These are phyloP conservation scores for Raffaelea arxii DNA, from an alignment of 2,329 filamentous ascomycete genomes.

Conservation along the genomic window DNA sequence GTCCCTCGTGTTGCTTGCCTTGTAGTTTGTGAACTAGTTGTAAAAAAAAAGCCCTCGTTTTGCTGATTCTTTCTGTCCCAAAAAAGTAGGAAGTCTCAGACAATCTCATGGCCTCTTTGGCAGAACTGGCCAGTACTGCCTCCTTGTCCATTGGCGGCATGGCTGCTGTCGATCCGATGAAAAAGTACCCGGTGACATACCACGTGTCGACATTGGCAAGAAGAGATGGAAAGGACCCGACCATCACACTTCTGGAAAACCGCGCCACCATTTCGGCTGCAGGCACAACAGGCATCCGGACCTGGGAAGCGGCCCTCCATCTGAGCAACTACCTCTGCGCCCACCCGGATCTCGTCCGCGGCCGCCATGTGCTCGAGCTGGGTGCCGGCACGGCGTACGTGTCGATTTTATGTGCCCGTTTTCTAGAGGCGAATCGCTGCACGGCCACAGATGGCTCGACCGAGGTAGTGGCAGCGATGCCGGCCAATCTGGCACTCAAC, in stretches of 20 bases:
- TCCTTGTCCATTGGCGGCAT: conserved; percentile 51
- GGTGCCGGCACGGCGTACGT: conserved; percentile 70
- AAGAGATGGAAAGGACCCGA: not conserved
- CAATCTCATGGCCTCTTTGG: conserved; percentile 61
- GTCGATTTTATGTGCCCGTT: conserved; percentile 62
- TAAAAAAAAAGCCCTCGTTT: too few relatives aligned
- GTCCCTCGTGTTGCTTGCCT: not conserved
- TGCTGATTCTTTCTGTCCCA: conserved; percentile 2
- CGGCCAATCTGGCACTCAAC: conserved; percentile 61
- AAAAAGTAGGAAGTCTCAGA: conserved; percentile 67
- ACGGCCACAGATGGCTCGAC: conserved; percentile 67
- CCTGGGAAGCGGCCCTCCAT: conserved; percentile 73
- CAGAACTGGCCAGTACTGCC: conserved; percentile 52
- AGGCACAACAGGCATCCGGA: conserved; percentile 67
- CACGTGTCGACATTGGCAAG: conserved; percentile 28
- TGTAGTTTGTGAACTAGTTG: not conserved
- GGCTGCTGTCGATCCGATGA: conserved; percentile 52
- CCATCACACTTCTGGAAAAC: conserved; percentile 54
- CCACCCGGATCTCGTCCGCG: conserved; percentile 33
- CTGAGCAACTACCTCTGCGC: conserved; percentile 57
- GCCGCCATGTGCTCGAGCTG: conserved; percentile 57
- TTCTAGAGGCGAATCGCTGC: conserved; percentile 48
- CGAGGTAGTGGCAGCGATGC: conserved; percentile 57
- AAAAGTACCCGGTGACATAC: conserved; percentile 69
- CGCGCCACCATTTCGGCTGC: conserved; percentile 57